Percentiles rank a stretch among this genome's conserved stretches.
phyloP scores from a whole-genome alignment of 345 rosid species.

The Hibiscus syriacus region DNA sequence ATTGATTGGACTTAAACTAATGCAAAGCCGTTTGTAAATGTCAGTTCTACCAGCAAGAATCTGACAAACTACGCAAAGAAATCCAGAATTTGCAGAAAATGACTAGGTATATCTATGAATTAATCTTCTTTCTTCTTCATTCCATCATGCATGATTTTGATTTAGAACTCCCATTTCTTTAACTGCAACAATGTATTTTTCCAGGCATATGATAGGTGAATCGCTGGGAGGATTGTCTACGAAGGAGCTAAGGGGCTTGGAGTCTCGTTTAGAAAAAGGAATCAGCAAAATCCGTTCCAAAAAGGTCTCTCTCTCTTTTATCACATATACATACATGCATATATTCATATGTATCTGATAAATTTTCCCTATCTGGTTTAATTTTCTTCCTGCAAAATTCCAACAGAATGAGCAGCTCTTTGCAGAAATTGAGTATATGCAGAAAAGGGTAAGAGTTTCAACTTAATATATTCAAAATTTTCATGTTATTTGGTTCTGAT shows the following conservation, averaged over 20 bases:
- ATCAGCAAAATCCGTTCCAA: conserved; percentile 64
- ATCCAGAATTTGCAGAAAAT: conserved; percentile 39
- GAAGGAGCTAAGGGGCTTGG: neutral
- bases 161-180: neutral
- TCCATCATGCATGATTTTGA: neutral
- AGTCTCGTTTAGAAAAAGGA: neutral
- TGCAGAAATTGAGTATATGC: conserved; percentile 92
- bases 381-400: neutral
- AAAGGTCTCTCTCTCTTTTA: conserved; percentile 43
- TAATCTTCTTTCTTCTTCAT: conserved; percentile 7
- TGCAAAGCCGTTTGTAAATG: neutral
- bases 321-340: no score
- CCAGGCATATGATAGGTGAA: conserved; percentile 85
- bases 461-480: neutral
- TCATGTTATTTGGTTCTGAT: no score
- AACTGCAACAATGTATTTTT: neutral
- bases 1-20: neutral
- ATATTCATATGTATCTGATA: no score
- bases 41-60: conserved; percentile 89
- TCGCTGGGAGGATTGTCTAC: conserved; percentile 34
- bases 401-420: conserved; percentile 75
- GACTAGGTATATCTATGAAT: conserved; percentile 42
- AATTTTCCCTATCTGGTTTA: neutral
- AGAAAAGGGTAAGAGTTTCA: conserved; percentile 56
- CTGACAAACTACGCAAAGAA: conserved; percentile 48